Base-by-base conservation (phyloP, 768 basidiomycete species). In the Pisolithus marmoratus region DNA sequence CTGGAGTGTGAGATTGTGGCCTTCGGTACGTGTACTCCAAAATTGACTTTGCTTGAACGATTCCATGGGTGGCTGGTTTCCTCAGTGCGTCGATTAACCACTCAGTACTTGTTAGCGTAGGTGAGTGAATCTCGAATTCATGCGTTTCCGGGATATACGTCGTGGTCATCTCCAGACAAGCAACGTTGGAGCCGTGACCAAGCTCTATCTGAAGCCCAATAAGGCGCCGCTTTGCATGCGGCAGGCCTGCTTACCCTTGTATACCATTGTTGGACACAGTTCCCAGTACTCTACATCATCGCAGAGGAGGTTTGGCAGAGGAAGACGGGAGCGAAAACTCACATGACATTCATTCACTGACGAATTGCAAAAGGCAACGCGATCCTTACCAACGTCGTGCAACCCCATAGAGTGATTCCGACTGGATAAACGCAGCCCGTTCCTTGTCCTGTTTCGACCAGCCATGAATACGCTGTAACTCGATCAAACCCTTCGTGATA, bases 1-100 rank as follows among this genome's bases (percentile, higher is more conserved):
- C 70, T 94, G 19, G 83, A 88, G 60, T 95, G 92, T 63, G 92
- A 94, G 92, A 94, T 68, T 94, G 93, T 68, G 84, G 86, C 24
- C 68, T 90, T 60, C 78, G 83, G 82, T 86, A 51, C 50, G 78
- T 47, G 34, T 4, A 14, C 19, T 19, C 23, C n/a, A 89, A 70
- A 36, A 86, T 79, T 9, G 90, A 71, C 62, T 84, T 83, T 4
- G 89, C 87, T 63, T 89, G 87, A 0, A 90, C 79, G 14, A 87
- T 77, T 5, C 85, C 85, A 61, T 89, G 86, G 0, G 86, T 88
- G 0, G 87, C 80, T 0, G 82, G 84, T 68, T 81, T 83, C 0
- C 82, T 87, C 14, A 87, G 69, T 5, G 74, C 83, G 8, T 87
- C 87, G 49, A 87, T 79, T 88, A 88, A 91, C 87, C 87, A 91